These are phyloP conservation scores for Tylopilus balloui DNA, from an alignment of 768 basidiomycete species.

Conservation along the genomic window DNA sequence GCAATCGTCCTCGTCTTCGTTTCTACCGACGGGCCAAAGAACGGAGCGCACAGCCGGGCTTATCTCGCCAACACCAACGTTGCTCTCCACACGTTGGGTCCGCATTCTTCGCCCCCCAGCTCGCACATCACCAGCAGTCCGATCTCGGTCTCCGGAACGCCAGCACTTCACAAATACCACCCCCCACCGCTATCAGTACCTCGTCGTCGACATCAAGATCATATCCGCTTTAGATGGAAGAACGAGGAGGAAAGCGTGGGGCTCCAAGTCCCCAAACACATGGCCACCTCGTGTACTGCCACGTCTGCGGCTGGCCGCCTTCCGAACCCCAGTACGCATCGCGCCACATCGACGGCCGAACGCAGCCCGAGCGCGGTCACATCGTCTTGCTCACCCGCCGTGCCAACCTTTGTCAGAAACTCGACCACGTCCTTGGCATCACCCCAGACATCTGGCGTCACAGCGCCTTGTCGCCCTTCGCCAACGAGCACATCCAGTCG, in stretches of 20 bases:
- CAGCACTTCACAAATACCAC: background rate
- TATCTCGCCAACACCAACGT: background rate
- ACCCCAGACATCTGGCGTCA: background rate
- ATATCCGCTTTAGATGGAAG: background rate
- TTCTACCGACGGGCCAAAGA: background rate
- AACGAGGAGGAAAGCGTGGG: background rate
- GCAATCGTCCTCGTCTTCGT: background rate
- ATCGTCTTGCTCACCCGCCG: conserved; percentile 34
- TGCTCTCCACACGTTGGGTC: background rate
- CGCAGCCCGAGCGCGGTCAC: conserved; percentile 23
- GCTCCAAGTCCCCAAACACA: background rate
- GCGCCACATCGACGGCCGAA: conserved; percentile 20
- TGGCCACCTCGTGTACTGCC: conserved; percentile 4
- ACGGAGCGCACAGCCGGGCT: background rate
- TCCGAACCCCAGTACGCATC: conserved; percentile 34
- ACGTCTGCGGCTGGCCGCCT: background rate
- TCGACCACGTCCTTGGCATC: background rate
- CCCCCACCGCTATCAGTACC: background rate
- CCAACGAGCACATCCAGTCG: conserved; percentile 24
- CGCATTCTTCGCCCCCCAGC: conserved; percentile 1
- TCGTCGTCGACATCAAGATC: background rate
- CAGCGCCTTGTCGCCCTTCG: conserved; percentile 13
- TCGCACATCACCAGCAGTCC: background rate
- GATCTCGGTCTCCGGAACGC: background rate
- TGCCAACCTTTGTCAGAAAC: conserved; percentile 22